These are phyloP conservation scores for Aphanomyces stellatus DNA, from an alignment of 352 stramenopile genomes.

Conservation along the genomic window DNA sequence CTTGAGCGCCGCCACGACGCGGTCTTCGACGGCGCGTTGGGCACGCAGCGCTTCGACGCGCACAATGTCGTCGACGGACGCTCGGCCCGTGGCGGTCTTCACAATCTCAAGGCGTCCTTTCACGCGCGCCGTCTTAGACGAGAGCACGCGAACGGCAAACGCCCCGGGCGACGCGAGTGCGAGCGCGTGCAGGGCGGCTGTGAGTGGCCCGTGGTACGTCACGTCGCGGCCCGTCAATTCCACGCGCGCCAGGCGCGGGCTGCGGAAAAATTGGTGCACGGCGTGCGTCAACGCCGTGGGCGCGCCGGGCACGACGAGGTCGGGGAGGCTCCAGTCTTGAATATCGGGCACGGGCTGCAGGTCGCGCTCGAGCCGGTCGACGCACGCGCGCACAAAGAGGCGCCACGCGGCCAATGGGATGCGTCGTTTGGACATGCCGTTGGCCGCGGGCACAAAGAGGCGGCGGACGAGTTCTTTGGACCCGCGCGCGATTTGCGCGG, in stretches of 20 bases:
- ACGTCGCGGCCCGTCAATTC: neutral
- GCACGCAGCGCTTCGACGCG: neutral
- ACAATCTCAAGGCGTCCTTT: neutral
- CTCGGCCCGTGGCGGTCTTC: neutral
- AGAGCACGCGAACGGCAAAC: neutral
- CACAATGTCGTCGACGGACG: neutral
- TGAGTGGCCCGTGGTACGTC: neutral
- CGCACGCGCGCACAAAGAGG: neutral
- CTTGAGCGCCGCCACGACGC: too few relatives aligned
- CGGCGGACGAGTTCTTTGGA: neutral
- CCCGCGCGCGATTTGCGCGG: too few relatives aligned
- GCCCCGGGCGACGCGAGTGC: too few relatives aligned
- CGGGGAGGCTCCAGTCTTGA: neutral
- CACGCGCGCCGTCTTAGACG: neutral
- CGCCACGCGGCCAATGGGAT: neutral
- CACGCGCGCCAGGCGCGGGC: neutral
- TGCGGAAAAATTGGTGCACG: neutral
- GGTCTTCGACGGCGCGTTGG: neutral
- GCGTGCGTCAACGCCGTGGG: neutral
- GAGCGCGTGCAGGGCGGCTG: neutral
- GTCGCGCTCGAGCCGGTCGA: neutral
- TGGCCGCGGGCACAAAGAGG: neutral
- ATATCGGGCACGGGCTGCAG: neutral
- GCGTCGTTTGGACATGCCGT: neutral
- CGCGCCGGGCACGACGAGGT: neutral